Evolutionary conservation across 192 early-diverging fungal species (phyloP).

Genomic region (Podila verticillata): DNA sequence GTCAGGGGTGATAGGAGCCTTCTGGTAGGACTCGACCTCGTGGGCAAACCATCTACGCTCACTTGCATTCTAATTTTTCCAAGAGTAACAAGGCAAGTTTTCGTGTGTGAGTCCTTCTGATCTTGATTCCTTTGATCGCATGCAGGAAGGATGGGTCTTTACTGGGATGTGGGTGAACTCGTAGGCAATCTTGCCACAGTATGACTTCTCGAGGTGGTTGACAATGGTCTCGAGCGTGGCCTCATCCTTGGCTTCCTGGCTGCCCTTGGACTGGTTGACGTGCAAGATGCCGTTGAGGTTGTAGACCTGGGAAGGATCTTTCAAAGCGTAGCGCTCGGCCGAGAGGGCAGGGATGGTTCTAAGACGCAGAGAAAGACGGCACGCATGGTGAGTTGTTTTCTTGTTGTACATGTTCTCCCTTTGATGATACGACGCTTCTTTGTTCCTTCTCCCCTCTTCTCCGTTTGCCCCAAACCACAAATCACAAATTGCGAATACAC

Average conservation of each 20-base stretch:
- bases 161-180: slow-evolving; percentile 96
- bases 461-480: too few species aligned
- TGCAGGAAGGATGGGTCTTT: slow-evolving; percentile 5
- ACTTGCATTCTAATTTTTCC: slow-evolving; percentile 64
- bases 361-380: not conserved
- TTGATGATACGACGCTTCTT: too few species aligned
- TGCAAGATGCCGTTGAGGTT: slow-evolving; percentile 82
- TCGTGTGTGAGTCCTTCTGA: not conserved
- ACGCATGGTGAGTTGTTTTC: not conserved
- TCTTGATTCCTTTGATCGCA: not conserved
- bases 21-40: slow-evolving; percentile 82
- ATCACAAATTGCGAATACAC: too few species aligned
- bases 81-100: not conserved
- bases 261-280: slow-evolving; percentile 62
- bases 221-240: slow-evolving; percentile 76
- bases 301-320: slow-evolving; percentile 61
- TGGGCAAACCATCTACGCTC: slow-evolving; percentile 92
- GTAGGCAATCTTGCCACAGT: slow-evolving; percentile 89
- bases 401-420: too few species aligned
- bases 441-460: not conserved
- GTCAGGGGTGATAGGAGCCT: slow-evolving; percentile 58
- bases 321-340: slow-evolving; percentile 85
- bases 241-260: slow-evolving; percentile 54
- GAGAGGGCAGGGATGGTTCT: slow-evolving; percentile 77
- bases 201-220: slow-evolving; percentile 73